Base-by-base conservation (phyloP, 345 rosid genomes). In the Cardamine resedifolia region DNA sequence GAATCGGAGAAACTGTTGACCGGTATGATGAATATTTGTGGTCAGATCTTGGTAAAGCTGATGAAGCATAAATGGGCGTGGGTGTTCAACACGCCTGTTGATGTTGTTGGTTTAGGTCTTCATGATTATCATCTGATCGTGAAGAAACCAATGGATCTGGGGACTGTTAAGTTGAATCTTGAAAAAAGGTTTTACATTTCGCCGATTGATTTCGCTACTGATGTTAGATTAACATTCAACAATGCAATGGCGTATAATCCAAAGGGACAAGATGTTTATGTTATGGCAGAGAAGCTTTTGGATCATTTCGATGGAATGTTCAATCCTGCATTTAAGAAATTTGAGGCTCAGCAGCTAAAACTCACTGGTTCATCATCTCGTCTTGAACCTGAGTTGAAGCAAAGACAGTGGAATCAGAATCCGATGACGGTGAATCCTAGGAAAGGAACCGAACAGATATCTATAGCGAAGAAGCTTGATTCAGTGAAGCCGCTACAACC, bases 181-280 rank as follows among this genome's bases (percentile, higher is more conserved):
- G 62, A 73, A 1, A 82, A 84, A 56, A 76, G 85, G 12, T 31
- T 80, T 38, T 90, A 87, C 44, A 71, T 41, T 36, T 84, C 93
- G 21, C 91, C 96, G 0, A 0, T 58, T 41, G 87, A 83, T 69
- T 90, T 90, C 7, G 96, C 93, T 0, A 70, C 83, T 0, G 96
- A 90, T 78, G 90, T 89, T 2, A 79, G 90, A 55, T 80, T 89
- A 73, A 87, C 92, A 0, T 87, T 89, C 78, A 72, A 49, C 30
- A 89, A 89, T 70, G 96, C 96, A 34, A 84, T 84, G 92, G 58
- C 75, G 78, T 89, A 89, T 70, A 89, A 89, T 34, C 96, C 96
- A 3, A 85, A 79, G 48, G 92, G 89, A 3, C 96, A 89, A 50
- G 92, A 89, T 20, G 89, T 87, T 1, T 80, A 78, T 51, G 55